phyloP scores from a whole-genome alignment of 116 monocot species.

The Zostera marina region DNA sequence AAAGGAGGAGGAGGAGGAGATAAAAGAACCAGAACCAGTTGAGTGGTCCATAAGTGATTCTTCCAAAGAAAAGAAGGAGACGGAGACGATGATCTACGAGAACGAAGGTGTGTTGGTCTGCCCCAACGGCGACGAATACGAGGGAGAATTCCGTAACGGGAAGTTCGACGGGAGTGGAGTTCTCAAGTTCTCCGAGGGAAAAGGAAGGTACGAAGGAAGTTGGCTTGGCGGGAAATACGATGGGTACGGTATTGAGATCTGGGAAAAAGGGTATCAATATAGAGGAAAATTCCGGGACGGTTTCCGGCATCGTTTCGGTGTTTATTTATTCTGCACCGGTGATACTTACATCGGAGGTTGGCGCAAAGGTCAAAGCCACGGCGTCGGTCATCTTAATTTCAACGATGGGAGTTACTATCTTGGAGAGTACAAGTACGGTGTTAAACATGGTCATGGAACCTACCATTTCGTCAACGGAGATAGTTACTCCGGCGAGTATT shows the following conservation, averaged over 20 bases:
- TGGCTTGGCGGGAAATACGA: neutral
- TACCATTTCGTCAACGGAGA: slow-evolving; percentile 45
- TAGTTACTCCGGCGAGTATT: slow-evolving; percentile 79
- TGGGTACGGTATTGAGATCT: neutral
- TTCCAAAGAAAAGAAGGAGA: too few species aligned
- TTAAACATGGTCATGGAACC: neutral
- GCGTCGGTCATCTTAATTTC: neutral
- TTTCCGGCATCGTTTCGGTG: neutral
- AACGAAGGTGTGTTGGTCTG: slow-evolving; percentile 1
- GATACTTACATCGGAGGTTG: neutral
- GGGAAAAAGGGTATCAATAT: neutral
- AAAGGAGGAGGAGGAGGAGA: too few species aligned
- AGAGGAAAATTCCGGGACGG: neutral
- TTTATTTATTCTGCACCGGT: neutral
- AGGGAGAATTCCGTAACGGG: slow-evolving; percentile 5
- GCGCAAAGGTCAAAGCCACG: neutral
- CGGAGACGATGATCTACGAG: too few species aligned
- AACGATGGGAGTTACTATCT: neutral
- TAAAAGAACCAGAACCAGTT: too few species aligned
- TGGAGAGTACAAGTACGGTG: slow-evolving; percentile 1
- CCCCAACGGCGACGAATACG: slow-evolving; percentile 3
- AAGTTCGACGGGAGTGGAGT: slow-evolving; percentile 4
- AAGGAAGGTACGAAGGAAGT: neutral
- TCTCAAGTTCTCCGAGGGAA: neutral
- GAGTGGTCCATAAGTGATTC: too few species aligned